A percentile compares a stretch with the other conserved stretches of the same genome.
Conservation (phyloP, 2,329 filamentous ascomycete species). For the Xylaria sp. region DNA sequence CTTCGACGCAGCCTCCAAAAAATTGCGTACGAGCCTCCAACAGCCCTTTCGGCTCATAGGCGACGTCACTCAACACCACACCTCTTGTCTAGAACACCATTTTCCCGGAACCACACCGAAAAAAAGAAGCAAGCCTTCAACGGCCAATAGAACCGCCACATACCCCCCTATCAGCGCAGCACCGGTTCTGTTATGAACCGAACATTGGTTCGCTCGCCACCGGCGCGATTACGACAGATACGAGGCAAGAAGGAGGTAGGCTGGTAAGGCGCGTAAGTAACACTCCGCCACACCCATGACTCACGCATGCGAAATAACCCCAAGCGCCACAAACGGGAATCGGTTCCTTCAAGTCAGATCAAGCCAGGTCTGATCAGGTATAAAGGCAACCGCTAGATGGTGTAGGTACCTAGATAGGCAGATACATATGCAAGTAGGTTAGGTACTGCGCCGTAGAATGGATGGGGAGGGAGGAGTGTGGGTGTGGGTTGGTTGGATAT, state of each 20-base stretch:
- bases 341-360: background rate
- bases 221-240: slow-evolving; percentile 1
- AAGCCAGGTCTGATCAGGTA: slow-evolving; percentile 8
- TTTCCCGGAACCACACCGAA: slow-evolving; percentile 13
- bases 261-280: background rate
- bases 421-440: too few relatives aligned
- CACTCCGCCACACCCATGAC: slow-evolving; percentile 18
- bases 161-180: background rate
- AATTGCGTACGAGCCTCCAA: background rate
- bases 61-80: slow-evolving; percentile 1
- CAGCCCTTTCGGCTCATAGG: background rate
- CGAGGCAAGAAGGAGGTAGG: background rate
- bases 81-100: background rate
- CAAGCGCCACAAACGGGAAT: slow-evolving; percentile 6
- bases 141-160: slow-evolving; percentile 2
- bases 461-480: too few relatives aligned
- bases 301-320: background rate
- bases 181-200: background rate
- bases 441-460: too few relatives aligned
- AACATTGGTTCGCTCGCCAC: slow-evolving; percentile 1
- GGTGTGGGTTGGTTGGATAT: slow-evolving; percentile 2
- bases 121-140: background rate
- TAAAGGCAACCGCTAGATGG: background rate
- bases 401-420: background rate
- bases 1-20: background rate